A percentile compares a stretch with the other conserved stretches of the same genome.
phyloP scores from a whole-genome alignment of 345 rosid genomes.

The Rhodomyrtus tomentosa region DNA sequence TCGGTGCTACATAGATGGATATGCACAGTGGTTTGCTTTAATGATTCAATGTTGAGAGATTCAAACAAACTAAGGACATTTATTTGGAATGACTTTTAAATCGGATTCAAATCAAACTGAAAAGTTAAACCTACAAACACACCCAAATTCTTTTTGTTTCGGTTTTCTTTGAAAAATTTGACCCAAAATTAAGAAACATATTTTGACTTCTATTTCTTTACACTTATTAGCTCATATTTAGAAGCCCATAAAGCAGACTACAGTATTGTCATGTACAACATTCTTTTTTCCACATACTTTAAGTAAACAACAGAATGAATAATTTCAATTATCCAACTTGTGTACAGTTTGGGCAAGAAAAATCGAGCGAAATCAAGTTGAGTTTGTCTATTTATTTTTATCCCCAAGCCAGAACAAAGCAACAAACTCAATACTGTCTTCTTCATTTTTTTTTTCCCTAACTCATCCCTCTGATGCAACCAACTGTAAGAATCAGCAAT shows the following conservation, averaged over 20 bases:
- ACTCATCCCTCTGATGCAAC: not conserved
- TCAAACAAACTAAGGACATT: too few species aligned
- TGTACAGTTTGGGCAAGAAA: not conserved
- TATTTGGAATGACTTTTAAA: too few species aligned
- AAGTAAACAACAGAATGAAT: not conserved
- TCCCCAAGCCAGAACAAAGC: not conserved
- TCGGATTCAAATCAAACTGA: too few species aligned
- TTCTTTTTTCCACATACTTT: not conserved
- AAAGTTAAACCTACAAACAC: too few species aligned
- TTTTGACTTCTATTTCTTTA: too few species aligned
- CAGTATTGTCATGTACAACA: not conserved
- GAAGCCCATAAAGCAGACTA: not conserved
- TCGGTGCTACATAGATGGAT: too few species aligned
- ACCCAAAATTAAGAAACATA: too few species aligned
- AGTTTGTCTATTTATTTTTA: not conserved
- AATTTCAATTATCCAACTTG: not conserved
- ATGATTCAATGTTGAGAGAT: too few species aligned
- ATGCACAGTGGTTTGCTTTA: too few species aligned
- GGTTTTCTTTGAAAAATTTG: too few species aligned
- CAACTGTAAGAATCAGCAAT: not conserved
- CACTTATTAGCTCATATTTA: too few species aligned
- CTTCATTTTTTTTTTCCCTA: not conserved
- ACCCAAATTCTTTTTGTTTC: too few species aligned
- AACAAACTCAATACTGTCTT: not conserved
- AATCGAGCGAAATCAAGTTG: not conserved